phyloP scores from a whole-genome alignment of 345 rosid species.

The Conringia planisiliqua region DNA sequence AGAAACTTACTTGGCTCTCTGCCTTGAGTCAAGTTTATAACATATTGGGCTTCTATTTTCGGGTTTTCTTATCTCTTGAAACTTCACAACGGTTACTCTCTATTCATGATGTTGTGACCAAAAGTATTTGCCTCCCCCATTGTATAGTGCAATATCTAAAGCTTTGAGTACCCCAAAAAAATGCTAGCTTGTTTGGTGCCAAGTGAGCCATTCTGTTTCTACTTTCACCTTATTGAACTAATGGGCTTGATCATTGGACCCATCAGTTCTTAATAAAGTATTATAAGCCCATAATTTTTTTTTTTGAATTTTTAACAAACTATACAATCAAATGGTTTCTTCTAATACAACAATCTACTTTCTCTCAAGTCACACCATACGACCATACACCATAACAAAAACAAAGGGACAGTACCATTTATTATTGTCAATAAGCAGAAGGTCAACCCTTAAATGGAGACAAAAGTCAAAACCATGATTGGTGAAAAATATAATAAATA shows the following conservation, averaged over 20 bases:
- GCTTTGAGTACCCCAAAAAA: not conserved
- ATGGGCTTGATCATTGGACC: not conserved
- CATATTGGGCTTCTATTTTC: constrained; percentile 1
- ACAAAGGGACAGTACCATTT: not conserved
- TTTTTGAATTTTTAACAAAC: no score
- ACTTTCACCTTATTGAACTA: not conserved
- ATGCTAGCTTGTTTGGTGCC: not conserved
- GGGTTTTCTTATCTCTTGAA: not conserved
- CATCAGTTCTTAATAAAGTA: not conserved
- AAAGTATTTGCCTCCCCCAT: constrained; percentile 16
- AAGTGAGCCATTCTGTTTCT: not conserved
- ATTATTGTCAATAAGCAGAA: not conserved
- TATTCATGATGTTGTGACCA: constrained; percentile 19
- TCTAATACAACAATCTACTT: not conserved
- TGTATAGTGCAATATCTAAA: constrained; percentile 23
- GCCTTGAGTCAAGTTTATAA: not conserved
- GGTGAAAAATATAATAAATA: constrained; percentile 22
- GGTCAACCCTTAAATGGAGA: constrained; percentile 14
- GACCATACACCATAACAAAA: not conserved
- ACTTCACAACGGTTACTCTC: constrained; percentile 12
- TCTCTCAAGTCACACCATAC: not conserved
- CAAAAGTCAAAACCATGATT: constrained; percentile 24
- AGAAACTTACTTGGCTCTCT: constrained; percentile 17
- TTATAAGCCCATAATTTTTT: not conserved
- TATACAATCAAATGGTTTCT: not conserved